Evolutionary conservation across 2,329 filamentous ascomycete genomes (phyloP), one percentile per base, ranked within the genome.

Genomic region (Zasmidium cellare): DNA sequence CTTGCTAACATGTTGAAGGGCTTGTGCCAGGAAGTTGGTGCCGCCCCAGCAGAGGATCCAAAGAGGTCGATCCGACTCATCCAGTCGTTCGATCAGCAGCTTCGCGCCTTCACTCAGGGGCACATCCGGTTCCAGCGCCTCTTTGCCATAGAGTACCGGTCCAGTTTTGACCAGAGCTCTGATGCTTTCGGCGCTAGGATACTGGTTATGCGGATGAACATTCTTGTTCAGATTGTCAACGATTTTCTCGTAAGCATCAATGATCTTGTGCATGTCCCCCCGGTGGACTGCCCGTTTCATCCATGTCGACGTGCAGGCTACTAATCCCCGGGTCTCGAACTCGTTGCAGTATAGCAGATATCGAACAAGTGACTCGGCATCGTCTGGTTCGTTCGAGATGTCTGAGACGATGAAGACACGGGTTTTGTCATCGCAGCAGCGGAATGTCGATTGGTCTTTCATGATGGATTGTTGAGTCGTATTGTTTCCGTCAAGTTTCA

Each of bases 31-130:
- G 1, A 80, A 75, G 50, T 82, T 82, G 11, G 77, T 75, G 7
- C 82, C 81, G 6, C 81, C 82, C 82, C 81, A 84, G 56, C 58
- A 56, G 9, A 61, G 60, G 3, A 83, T 72, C 76, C 79, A 83
- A 3, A 83, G 73, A 2, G 78, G 77, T 5, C 76, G 65, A 1
- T 72, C 67, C 5, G 44, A 18, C 19, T 20, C 18, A 22, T 58
- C 57, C 0, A 59, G 25, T 1, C 54, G 52, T 2, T 52, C 57
- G 19, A 59, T 52, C 24, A 59, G 19, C 5, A 56, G 47, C 35
- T 55, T 38, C 2, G 57, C 53, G 14, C 57, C 57, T 23, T 23
- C 46, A 3, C 52, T 56, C 6, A 59, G 48, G 1, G 41, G 41
- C 14, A 38, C 45, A 24, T 19, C 19, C 12, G 22, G 20, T 35